Conservation (phyloP, 306 rosid genomes). For the Fagus sylvatica region DNA sequence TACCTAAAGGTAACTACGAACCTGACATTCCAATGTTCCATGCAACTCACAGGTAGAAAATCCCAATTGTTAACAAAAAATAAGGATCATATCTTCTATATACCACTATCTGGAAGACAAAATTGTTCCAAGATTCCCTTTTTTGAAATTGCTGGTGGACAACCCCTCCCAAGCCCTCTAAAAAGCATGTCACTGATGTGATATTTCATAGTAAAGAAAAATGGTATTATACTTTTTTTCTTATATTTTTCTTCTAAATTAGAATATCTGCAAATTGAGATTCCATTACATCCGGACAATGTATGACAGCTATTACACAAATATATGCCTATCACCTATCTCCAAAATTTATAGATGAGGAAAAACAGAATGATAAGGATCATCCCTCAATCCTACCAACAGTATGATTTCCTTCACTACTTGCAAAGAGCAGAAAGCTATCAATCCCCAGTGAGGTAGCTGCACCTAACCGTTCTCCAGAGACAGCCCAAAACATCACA, state of each 20-base stretch:
- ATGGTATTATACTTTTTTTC: not conserved
- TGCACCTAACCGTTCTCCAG: conserved; percentile 12
- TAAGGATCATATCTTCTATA: not conserved
- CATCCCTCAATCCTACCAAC: conserved; percentile 18
- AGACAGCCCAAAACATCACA: conserved; percentile 5
- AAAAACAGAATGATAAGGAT: not conserved
- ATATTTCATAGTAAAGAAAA: not conserved
- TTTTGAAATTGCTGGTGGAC: not conserved
- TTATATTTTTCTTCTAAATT: not conserved
- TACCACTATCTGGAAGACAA: not conserved
- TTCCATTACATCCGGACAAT: not conserved
- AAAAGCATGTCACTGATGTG: not conserved
- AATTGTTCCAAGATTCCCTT: not conserved
- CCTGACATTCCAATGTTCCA: too few relatives aligned
- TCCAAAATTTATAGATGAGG: conserved; percentile 6
- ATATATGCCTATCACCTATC: not conserved
- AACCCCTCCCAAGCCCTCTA: not conserved
- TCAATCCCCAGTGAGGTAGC: conserved; percentile 20
- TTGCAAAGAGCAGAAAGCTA: conserved; percentile 12
- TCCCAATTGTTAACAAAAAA: not conserved
- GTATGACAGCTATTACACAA: not conserved
- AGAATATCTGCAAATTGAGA: not conserved
- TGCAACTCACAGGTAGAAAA: too few relatives aligned
- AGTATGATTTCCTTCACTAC: conserved; percentile 30
- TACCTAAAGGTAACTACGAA: not conserved